phyloP scores from a whole-genome alignment of 306 rosid species.

The Gynostemma pentaphyllum region DNA sequence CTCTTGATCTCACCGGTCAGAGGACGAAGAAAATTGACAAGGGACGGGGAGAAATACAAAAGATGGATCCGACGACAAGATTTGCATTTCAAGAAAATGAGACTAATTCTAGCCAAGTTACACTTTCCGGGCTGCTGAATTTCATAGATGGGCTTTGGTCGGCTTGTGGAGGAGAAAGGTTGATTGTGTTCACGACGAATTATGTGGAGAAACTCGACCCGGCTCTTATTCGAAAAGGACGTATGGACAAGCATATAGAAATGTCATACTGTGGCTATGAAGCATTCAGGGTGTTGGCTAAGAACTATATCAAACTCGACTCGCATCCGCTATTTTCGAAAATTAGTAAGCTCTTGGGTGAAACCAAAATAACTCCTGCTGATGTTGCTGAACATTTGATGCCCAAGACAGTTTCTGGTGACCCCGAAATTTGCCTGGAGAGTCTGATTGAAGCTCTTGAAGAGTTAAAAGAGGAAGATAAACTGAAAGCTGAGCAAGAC shows the following conservation, averaged over 20 bases:
- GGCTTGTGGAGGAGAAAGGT: conserved; percentile 58
- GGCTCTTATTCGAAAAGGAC: conserved; percentile 49
- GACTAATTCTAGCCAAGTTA: conserved; percentile 26
- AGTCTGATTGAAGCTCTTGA: conserved; percentile 40
- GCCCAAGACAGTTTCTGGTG: conserved; percentile 37
- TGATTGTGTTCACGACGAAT: conserved; percentile 54
- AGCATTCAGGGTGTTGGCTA: conserved; percentile 54
- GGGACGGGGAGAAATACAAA: conserved; percentile 6
- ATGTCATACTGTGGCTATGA: conserved; percentile 48
- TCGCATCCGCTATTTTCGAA: conserved; percentile 23
- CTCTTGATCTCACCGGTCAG: conserved; percentile 39
- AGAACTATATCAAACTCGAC: conserved; percentile 44
- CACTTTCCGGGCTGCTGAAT: conserved; percentile 54
- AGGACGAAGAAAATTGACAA: conserved; percentile 13
- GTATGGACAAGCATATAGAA: conserved; percentile 72
- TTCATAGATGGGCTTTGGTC: conserved; percentile 77
- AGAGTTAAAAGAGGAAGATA: conserved; percentile 26
- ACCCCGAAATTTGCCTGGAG: conserved; percentile 25
- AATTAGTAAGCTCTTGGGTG: conserved; percentile 24
- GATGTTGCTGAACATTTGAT: conserved; percentile 65
- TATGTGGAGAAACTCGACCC: conserved; percentile 53
- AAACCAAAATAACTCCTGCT: conserved; percentile 44
- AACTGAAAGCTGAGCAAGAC: conserved; percentile 22
- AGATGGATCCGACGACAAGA: conserved; percentile 13
- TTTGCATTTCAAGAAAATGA: conserved; percentile 17